Base-by-base conservation (phyloP, 805 yeast species). In the Nakazawaea holstii region DNA sequence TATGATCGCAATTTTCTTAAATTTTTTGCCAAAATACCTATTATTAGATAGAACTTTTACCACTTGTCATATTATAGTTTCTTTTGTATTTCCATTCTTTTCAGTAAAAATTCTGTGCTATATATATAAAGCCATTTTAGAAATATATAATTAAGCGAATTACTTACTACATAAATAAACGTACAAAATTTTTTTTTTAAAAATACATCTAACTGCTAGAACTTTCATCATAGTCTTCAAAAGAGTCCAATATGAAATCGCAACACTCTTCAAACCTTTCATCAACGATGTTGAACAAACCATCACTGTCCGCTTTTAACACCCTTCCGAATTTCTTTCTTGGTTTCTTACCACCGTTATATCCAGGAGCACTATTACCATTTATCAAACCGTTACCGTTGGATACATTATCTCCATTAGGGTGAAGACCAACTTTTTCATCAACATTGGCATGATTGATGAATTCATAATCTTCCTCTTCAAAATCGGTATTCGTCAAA, bases 291-390 rank as follows among this genome's bases (percentile, higher is more conserved):
- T 85, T 86, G 67, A 80, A 84, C 49, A 91, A 60, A 1, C 92
- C 90, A 55, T 85, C 92, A 26, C 73, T 68, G 39, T 81, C 80
- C 6, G 94, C 77, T 55, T 83, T 80, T 45, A 91, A 65, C 2
- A 94, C 96, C 50, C 97, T 76, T 20, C 99, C 99, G 59, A 82
- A 89, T 64, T 90, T 92, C 64, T 87, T 82, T 60, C 98, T 79
- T 35, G 96, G 96, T 59, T 83, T 77, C 59, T 88, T 89, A 29
- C 60, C 64, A 43, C 72, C 76, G 33, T 61, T 42, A 27, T 46
- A 47, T 13, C 48, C 43, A 13, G 37, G 6, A 3, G 29, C 39
- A 8, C 29, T 33, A 33, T 61, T 59, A 24, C 55, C 57, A 39
- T 65, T 32, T 9, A 30, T 69, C 8, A 53, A 49, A 3, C 59